Evolutionary conservation across 768 basidiomycete genomes (phyloP).

Genomic region (Russula earlei): DNA sequence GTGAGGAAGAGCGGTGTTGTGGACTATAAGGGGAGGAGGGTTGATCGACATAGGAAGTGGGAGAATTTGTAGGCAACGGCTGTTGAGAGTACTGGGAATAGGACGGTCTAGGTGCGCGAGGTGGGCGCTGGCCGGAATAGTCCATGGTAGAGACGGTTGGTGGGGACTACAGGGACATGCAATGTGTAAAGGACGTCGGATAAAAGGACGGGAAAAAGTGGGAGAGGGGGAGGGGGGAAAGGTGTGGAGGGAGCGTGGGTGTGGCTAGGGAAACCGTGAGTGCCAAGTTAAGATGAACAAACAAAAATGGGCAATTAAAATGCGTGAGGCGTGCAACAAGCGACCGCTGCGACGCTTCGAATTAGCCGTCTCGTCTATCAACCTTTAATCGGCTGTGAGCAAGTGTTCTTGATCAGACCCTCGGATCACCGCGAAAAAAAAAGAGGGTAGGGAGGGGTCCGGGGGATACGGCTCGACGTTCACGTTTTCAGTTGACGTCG

Average conservation of each 20-base stretch:
- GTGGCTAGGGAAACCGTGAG: slow-evolving; percentile 5
- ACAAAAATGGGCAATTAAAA: no score
- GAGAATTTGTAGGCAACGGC: slow-evolving; percentile 19
- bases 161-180: slow-evolving; percentile 6
- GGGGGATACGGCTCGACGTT: no score
- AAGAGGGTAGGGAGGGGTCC: no score
- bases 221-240: slow-evolving; percentile 31
- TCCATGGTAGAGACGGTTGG: slow-evolving; percentile 24
- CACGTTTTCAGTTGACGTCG: no score
- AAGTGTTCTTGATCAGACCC: no score
- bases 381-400: no score
- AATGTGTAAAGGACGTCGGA: no score
- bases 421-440: no score
- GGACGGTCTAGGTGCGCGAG: slow-evolving; percentile 28
- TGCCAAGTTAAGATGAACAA: neutral
- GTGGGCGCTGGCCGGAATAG: slow-evolving; percentile 29
- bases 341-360: no score
- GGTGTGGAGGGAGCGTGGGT: slow-evolving; percentile 19
- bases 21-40: slow-evolving; percentile 19
- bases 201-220: slow-evolving; percentile 22
- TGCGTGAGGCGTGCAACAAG: no score
- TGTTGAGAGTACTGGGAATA: slow-evolving; percentile 21
- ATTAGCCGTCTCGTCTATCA: no score
- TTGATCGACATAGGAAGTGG: slow-evolving; percentile 22
- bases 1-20: slow-evolving; percentile 19